phyloP scores from a whole-genome alignment of 2,329 filamentous ascomycete species.

The Bipolaris sorokiniana region DNA sequence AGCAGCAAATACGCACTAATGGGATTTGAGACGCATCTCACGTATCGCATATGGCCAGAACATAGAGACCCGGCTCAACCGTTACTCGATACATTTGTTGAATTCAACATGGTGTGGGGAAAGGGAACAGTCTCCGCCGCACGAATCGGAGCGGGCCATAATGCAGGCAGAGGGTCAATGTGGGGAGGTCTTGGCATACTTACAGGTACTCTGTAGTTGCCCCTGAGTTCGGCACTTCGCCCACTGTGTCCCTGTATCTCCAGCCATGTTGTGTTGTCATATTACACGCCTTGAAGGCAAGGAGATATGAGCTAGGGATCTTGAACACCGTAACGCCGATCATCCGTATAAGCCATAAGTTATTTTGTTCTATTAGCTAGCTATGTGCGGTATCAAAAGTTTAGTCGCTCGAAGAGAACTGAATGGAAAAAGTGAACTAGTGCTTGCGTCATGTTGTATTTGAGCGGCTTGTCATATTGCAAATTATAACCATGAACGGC shows the following conservation, averaged over 20 bases:
- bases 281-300: background rate
- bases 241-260: background rate
- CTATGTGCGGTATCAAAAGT: too few relatives aligned
- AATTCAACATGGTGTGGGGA: background rate
- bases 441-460: too few relatives aligned
- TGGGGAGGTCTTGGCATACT: background rate
- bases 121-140: background rate
- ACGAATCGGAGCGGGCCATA: conserved; percentile 2
- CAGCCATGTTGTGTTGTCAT: background rate
- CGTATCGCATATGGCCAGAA: too few relatives aligned
- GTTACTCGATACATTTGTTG: background rate
- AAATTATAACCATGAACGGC: too few relatives aligned
- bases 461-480: too few relatives aligned
- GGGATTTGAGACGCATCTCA: too few relatives aligned
- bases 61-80: background rate
- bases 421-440: too few relatives aligned
- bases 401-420: too few relatives aligned
- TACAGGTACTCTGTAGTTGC: background rate
- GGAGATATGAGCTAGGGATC: background rate
- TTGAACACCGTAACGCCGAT: background rate
- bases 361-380: too few relatives aligned
- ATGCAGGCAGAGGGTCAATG: background rate
- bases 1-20: too few relatives aligned
- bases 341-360: background rate
- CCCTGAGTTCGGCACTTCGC: conserved; percentile 3